Evolutionary conservation across 2,329 filamentous ascomycete genomes (phyloP), one percentile per base, ranked within the genome.

Genomic region (Xylariaceae sp.): DNA sequence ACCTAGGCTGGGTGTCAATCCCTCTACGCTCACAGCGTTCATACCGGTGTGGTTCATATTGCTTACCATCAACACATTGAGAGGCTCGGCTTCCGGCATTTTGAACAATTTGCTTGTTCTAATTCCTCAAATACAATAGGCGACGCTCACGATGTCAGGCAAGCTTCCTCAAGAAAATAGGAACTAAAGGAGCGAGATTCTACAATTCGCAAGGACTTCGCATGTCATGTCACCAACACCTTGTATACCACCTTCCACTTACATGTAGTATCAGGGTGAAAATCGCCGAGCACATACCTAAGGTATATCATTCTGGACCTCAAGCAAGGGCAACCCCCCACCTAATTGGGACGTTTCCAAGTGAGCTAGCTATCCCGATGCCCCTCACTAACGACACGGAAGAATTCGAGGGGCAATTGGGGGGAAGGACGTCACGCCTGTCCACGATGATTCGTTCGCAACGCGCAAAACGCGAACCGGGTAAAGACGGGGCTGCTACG

Each of bases 11-110:
- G 46, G 18, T 47, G 50, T 62, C 41, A 59, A 42, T 46, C 44
- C 45, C 56, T 46, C 36, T 42, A n/a, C 32, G 32, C 10, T 31
- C 31, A 32, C 12, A 52, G 18, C 19, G 4, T 27, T 27, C 22
- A 27, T 27, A 39, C 6, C 12, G 19, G 17, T 41, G 31, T n/a
- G 22, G 39, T 4, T 36, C n/a, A 15, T 6, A 15, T 22, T 6
- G 63, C 74, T 65, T 62, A 83, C 83, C 83, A 87, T 87, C 66
- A 87, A 74, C 58, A 87, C 83, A 59, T 81, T 85, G 54, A 86
- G 75, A 57, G 81, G 78, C 54, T 42, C 12, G 40, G 49, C 7
- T 27, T 27, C 18, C 22, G 48, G 47, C 52, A 57, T 58, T 18
- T 48, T 51, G 42, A 14, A 17, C 17, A 39, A 31, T 17, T 22